Percentiles rank a stretch among this genome's conserved stretches.
These are phyloP conservation scores for Cryptococcus maquisensis DNA, from an alignment of 1,284 basidiomycete species.

Conservation along the genomic window DNA sequence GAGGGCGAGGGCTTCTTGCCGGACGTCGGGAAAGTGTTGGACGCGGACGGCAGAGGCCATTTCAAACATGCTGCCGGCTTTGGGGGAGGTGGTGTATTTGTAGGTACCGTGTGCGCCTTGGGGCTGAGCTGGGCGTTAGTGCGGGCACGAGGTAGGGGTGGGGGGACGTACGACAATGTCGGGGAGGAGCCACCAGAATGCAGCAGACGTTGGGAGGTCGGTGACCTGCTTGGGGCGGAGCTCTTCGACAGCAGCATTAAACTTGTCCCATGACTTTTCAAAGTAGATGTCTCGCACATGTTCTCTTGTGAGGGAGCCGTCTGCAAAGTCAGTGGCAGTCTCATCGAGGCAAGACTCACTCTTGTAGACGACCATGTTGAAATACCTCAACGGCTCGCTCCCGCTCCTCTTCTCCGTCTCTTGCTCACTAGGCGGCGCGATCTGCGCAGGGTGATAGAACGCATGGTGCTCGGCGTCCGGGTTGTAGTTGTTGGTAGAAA, in stretches of 20 bases:
- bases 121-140: constrained; percentile 24
- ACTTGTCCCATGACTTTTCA: constrained; percentile 62
- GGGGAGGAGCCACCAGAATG: constrained; percentile 43
- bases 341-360: constrained; percentile 49
- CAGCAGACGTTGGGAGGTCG: constrained; percentile 54
- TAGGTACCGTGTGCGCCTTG: constrained; percentile 33
- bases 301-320: constrained; percentile 76
- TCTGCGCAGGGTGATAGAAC: constrained; percentile 52
- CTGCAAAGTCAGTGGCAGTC: constrained; percentile 51
- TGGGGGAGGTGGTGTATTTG: constrained; percentile 31
- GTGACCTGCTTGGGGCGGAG: constrained; percentile 18
- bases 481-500: constrained; percentile 56
- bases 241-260: constrained; percentile 61
- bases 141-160: constrained; percentile 55
- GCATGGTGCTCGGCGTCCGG: constrained; percentile 52
- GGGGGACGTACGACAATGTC: constrained; percentile 61
- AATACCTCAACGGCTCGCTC: constrained; percentile 36
- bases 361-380: constrained; percentile 54
- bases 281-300: constrained; percentile 69
- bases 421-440: constrained; percentile 23
- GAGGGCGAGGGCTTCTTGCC: constrained; percentile 70
- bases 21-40: constrained; percentile 40
- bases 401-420: constrained; percentile 14
- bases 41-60: constrained; percentile 21
- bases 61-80: constrained; percentile 15